phyloP scores from a whole-genome alignment of 495 filamentous ascomycete genomes.

The Penicillium waksmanii region DNA sequence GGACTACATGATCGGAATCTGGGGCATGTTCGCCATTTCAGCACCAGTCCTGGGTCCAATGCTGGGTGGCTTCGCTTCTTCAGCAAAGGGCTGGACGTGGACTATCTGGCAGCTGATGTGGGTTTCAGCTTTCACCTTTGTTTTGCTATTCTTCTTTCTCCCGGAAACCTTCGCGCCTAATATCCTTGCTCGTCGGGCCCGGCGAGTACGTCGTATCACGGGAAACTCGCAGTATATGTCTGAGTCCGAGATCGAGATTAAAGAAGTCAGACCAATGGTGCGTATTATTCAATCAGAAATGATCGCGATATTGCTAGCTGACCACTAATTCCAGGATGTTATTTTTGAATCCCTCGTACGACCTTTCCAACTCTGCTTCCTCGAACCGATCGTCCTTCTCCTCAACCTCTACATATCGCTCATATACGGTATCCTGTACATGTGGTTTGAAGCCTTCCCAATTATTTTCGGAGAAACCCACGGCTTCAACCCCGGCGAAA shows the following conservation, averaged over 20 bases:
- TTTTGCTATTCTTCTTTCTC: conserved; percentile 54
- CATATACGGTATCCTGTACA: conserved; percentile 57
- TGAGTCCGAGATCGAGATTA: conserved; percentile 47
- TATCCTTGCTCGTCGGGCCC: conserved; percentile 58
- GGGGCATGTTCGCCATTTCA: conserved; percentile 37
- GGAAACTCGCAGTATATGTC: conserved; percentile 35
- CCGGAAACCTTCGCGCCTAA: conserved; percentile 62
- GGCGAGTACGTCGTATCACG: conserved; percentile 48
- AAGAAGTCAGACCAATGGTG: conserved; percentile 29
- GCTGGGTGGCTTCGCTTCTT: conserved; percentile 43
- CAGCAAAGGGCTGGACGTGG: conserved; percentile 50
- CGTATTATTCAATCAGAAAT: not conserved
- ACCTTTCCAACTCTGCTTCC: conserved; percentile 48
- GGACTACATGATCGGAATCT: conserved; percentile 42
- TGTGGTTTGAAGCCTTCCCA: conserved; percentile 62
- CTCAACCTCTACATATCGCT: conserved; percentile 58
- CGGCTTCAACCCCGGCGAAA: conserved; percentile 48
- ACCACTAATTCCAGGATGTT: conserved; percentile 24
- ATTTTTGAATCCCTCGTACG: conserved; percentile 43
- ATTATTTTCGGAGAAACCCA: conserved; percentile 54
- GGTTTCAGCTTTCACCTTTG: conserved; percentile 46
- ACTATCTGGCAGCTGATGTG: conserved; percentile 54
- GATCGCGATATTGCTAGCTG: not conserved
- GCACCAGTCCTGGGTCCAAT: conserved; percentile 50
- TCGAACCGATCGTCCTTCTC: conserved; percentile 55